These are phyloP conservation scores for Zarea fungicola DNA, from an alignment of 2,329 filamentous ascomycete species.

Conservation along the genomic window DNA sequence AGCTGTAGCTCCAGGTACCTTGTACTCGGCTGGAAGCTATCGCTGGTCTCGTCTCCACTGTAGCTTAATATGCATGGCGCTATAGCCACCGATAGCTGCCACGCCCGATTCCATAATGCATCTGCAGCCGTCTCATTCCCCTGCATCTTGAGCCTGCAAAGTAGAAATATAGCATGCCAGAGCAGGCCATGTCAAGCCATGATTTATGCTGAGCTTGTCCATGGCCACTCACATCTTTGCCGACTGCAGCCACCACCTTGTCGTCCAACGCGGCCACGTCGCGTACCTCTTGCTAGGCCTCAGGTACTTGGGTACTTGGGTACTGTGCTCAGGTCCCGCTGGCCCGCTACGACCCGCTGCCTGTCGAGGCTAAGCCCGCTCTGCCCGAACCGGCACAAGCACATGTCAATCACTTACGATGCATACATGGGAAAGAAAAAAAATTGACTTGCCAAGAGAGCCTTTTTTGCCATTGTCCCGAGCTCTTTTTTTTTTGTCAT, in stretches of 20 bases:
- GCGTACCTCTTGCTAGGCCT: too few relatives aligned
- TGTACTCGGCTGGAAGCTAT: constrained; percentile 4
- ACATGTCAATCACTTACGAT: too few relatives aligned
- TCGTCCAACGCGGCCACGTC: too few relatives aligned
- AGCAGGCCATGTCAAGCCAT: not conserved
- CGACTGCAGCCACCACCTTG: not conserved
- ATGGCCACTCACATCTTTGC: not conserved
- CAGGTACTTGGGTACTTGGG: too few relatives aligned
- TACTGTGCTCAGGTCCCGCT: too few relatives aligned
- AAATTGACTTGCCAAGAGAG: too few relatives aligned
- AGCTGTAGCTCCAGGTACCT: not conserved
- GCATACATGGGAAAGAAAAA: too few relatives aligned
- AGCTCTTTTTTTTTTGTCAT: too few relatives aligned
- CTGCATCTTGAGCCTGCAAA: too few relatives aligned
- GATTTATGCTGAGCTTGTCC: not conserved
- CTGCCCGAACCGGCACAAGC: not conserved
- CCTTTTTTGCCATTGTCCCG: too few relatives aligned
- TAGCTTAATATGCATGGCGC: constrained; percentile 1
- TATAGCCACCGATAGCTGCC: not conserved
- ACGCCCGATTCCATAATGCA: not conserved
- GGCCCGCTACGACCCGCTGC: constrained; percentile 1
- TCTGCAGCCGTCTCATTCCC: too few relatives aligned
- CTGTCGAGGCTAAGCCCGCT: constrained; percentile 1
- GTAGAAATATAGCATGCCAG: too few relatives aligned
- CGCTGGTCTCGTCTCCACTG: constrained; percentile 9